Conservation (phyloP, 768 basidiomycete species). For the Clitopilus hobsonii region DNA sequence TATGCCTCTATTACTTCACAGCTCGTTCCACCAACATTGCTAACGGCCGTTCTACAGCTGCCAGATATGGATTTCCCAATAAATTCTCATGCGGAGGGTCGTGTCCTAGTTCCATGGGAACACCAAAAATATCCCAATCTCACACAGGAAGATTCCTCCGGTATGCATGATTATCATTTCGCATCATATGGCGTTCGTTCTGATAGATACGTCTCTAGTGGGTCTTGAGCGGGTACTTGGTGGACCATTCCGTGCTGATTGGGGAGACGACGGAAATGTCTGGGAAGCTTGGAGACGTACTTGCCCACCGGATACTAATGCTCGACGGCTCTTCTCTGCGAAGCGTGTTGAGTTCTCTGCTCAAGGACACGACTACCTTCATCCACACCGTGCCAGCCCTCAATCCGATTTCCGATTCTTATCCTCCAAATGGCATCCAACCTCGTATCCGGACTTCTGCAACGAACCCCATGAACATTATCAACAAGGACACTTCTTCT, state of each 20-base stretch:
- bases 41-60: conserved; percentile 40
- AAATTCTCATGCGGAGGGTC: conserved; percentile 91
- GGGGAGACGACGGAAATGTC: conserved; percentile 77
- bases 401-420: conserved; percentile 66
- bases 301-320: conserved; percentile 72
- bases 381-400: conserved; percentile 16
- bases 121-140: conserved; percentile 69
- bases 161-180: conserved; percentile 15
- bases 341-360: conserved; percentile 46
- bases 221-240: conserved; percentile 57
- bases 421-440: conserved; percentile 38
- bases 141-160: conserved; percentile 45
- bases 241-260: conserved; percentile 72
- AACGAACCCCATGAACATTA: conserved; percentile 76
- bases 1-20: conserved; percentile 23
- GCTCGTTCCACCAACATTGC: not conserved
- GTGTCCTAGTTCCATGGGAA: conserved; percentile 93
- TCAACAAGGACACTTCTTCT: conserved; percentile 94
- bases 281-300: conserved; percentile 97
- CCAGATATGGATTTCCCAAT: conserved; percentile 95
- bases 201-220: conserved; percentile 24
- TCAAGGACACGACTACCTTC: conserved; percentile 21
- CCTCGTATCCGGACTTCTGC: conserved; percentile 74
- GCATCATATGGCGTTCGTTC: not conserved
- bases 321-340: conserved; percentile 80